Evolutionary conservation across 1,284 basidiomycete genomes (phyloP), one percentile per base, ranked within the genome.

Genomic region (Microbotryum saponariae): DNA sequence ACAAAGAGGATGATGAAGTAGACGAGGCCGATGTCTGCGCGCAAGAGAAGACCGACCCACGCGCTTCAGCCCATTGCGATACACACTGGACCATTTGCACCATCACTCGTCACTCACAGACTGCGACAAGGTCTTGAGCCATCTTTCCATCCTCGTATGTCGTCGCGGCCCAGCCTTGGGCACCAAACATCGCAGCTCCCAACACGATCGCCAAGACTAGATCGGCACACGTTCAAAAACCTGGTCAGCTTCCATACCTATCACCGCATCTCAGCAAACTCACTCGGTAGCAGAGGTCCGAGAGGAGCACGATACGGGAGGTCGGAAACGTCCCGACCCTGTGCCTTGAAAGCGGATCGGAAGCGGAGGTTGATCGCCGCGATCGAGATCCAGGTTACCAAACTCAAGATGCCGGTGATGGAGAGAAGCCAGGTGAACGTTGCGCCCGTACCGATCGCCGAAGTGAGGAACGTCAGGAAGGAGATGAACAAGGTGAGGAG

Each of bases 101-200:
- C 37, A 4, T 16, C 37, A 12, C 16, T 12, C 9, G 10, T 42
- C 16, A 42, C 37, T 42, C 37, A 42, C 37, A 42, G 37, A 42
- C 37, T 42, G 37, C 37, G 16, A 42, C 37, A 42, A 42, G 37
- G 52, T 59, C 37, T 50, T 62, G 9, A 31, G 46, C 27, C 51
- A 27, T 52, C 54, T 58, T 42, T 27, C 46, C 14, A 52, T 47
- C 18, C 16, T 25, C n/a, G n/a, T 54, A 27, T 16, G 27, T 42
- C 33, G 21, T 54, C 52, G 29, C 37, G 37, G 37, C 37, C 63
- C 63, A 64, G 12, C 56, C 59, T 7, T 65, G 45, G 20, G 64
- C 64, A 21, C 54, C 64, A 37, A 65, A 56, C 64, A 62, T 62
- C 44, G 51, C 42, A n/a, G 46, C 37, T 10, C 63, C 60, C 21